These are phyloP conservation scores for Metarhizium sp. DNA, from an alignment of 2,329 filamentous ascomycete genomes.

Conservation along the genomic window DNA sequence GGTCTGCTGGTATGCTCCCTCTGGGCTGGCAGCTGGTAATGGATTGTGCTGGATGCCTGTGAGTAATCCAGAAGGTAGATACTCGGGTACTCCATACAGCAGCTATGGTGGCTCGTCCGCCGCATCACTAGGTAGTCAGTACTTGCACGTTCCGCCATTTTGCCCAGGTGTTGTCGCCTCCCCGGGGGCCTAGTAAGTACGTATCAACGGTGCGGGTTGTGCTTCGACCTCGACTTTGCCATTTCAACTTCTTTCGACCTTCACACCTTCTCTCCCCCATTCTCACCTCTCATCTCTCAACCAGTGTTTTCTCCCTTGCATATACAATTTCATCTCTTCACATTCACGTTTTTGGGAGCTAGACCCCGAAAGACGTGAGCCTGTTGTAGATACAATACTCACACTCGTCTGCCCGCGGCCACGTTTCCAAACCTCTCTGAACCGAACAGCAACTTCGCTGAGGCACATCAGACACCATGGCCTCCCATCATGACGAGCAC, in stretches of 20 bases:
- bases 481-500: constrained; percentile 55
- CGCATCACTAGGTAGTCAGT: not conserved
- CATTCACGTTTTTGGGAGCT: not conserved
- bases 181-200: not conserved
- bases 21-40: not conserved
- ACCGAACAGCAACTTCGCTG: constrained; percentile 16
- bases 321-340: constrained; percentile 1
- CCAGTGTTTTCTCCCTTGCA: constrained; percentile 8
- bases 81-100: not conserved
- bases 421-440: constrained; percentile 15
- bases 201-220: not conserved
- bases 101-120: not conserved
- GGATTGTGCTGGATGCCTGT: constrained; percentile 1
- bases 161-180: not conserved
- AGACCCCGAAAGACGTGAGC: not conserved
- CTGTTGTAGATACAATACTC: not conserved
- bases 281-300: constrained; percentile 6
- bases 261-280: constrained; percentile 8
- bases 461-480: constrained; percentile 48
- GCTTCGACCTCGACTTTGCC: constrained; percentile 8
- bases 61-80: constrained; percentile 4
- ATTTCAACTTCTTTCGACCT: constrained; percentile 14
- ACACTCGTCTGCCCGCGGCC: constrained; percentile 7
- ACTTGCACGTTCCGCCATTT: not conserved
- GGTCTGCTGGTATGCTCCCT: constrained; percentile 15